Evolutionary conservation across 768 basidiomycete genomes (phyloP).

Genomic region (Podaxis sp.): DNA sequence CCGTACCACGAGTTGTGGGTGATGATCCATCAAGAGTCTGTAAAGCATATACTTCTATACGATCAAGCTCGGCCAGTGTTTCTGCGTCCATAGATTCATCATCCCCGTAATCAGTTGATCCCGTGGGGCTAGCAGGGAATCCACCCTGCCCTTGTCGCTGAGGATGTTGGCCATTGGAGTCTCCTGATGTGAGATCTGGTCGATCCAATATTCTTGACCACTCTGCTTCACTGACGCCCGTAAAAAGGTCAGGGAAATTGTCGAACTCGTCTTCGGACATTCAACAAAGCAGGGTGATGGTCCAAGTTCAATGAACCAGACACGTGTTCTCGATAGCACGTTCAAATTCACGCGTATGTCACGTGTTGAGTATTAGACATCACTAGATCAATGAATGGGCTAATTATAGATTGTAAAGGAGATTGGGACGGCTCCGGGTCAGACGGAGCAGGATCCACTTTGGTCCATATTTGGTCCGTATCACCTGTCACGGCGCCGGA

Average conservation of each 20-base stretch:
- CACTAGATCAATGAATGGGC: not conserved
- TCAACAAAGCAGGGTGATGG: not conserved
- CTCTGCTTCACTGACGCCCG: slow-evolving; percentile 47
- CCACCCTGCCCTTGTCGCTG: not conserved
- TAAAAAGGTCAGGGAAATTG: slow-evolving; percentile 50
- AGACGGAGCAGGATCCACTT: not conserved
- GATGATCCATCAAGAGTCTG: slow-evolving; percentile 6
- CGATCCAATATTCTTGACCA: slow-evolving; percentile 38
- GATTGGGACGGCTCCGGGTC: not conserved
- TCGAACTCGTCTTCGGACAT: slow-evolving; percentile 55
- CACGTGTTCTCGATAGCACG: not conserved
- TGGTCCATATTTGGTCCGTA: not conserved
- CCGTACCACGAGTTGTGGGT: slow-evolving; percentile 7
- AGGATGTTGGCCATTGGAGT: not conserved
- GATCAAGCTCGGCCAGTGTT: slow-evolving; percentile 44
- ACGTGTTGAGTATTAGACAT: not conserved
- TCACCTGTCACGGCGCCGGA: not conserved
- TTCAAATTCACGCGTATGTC: not conserved
- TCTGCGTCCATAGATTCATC: slow-evolving; percentile 29
- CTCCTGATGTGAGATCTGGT: not conserved
- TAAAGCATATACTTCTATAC: slow-evolving; percentile 37
- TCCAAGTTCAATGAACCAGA: not conserved
- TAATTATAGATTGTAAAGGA: slow-evolving; percentile 1
- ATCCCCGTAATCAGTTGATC: slow-evolving; percentile 25
- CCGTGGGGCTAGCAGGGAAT: slow-evolving; percentile 14